These are phyloP conservation scores for Bretschneidera sinensis DNA, from an alignment of 345 rosid species.

Conservation along the genomic window DNA sequence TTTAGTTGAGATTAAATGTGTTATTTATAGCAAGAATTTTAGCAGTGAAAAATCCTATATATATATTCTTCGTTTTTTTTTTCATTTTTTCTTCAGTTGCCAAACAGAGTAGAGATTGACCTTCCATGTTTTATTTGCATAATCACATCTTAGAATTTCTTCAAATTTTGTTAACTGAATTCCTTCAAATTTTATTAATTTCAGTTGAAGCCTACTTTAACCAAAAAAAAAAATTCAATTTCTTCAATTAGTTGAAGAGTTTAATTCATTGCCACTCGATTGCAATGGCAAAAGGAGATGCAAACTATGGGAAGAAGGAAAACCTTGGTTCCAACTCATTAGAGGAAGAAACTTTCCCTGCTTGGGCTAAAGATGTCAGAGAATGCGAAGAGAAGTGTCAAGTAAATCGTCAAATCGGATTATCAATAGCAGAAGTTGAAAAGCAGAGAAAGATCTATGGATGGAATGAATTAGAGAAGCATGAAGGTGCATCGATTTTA, in stretches of 20 bases:
- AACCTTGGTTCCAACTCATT: slow-evolving; percentile 12
- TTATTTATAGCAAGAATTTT: too few relatives aligned
- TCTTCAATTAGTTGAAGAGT: slow-evolving; percentile 3
- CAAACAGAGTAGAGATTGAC: not conserved
- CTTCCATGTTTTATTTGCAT: not conserved
- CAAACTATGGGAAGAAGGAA: slow-evolving; percentile 36
- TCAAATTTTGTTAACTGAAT: not conserved
- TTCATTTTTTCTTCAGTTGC: not conserved
- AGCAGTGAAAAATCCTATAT: too few relatives aligned
- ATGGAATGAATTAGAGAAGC: slow-evolving; percentile 79
- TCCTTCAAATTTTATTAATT: not conserved
- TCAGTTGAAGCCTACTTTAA: not conserved
- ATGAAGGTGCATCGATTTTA: slow-evolving; percentile 57
- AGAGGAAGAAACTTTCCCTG: slow-evolving; percentile 39
- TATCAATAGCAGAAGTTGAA: slow-evolving; percentile 49
- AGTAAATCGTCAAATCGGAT: slow-evolving; percentile 43
- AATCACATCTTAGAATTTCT: not conserved
- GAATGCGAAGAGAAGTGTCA: slow-evolving; percentile 58
- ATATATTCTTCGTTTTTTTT: too few relatives aligned
- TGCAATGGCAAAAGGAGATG: slow-evolving; percentile 69
- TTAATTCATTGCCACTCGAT: slow-evolving; percentile 11
- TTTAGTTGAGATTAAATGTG: too few relatives aligned
- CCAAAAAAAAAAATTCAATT: not conserved
- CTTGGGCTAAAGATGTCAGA: slow-evolving; percentile 58
- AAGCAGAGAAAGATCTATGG: slow-evolving; percentile 51